A percentile compares a stretch with the other conserved stretches of the same genome.
Evolutionary conservation across 352 stramenopile genomes (phyloP).

Genomic region (Globisporangium canariense): DNA sequence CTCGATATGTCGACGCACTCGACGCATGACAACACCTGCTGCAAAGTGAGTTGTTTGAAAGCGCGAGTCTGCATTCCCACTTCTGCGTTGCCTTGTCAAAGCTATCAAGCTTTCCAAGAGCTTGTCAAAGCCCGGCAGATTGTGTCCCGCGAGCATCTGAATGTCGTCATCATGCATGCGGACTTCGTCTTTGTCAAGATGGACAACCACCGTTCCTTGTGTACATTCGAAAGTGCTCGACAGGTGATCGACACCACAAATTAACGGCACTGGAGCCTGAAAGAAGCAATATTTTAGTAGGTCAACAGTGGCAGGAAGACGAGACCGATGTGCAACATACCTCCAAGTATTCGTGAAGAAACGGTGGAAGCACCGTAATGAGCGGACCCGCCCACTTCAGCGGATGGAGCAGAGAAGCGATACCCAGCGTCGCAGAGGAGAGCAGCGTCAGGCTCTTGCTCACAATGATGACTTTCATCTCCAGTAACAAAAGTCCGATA

Average conservation of each 20-base stretch:
- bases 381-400: constrained; percentile 48
- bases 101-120: constrained; percentile 34
- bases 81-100: constrained; percentile 28
- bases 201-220: constrained; percentile 34
- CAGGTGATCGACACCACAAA: constrained; percentile 46
- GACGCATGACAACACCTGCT: constrained; percentile 44
- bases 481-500: constrained; percentile 35
- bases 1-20: constrained; percentile 41
- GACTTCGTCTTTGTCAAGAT: constrained; percentile 29
- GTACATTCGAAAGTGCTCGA: constrained; percentile 32
- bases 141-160: constrained; percentile 8
- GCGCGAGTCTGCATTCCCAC: background rate
- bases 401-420: constrained; percentile 41
- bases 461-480: constrained; percentile 56
- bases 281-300: background rate
- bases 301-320: background rate
- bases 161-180: constrained; percentile 36
- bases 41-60: constrained; percentile 23
- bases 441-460: constrained; percentile 40
- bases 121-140: constrained; percentile 27
- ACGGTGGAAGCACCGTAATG: constrained; percentile 44
- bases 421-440: constrained; percentile 36
- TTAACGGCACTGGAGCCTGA: constrained; percentile 48
- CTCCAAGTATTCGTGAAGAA: constrained; percentile 57
- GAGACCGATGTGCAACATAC: constrained; percentile 16